Conservation (phyloP, 305 asterid genomes). For the Petunia hybrid region DNA sequence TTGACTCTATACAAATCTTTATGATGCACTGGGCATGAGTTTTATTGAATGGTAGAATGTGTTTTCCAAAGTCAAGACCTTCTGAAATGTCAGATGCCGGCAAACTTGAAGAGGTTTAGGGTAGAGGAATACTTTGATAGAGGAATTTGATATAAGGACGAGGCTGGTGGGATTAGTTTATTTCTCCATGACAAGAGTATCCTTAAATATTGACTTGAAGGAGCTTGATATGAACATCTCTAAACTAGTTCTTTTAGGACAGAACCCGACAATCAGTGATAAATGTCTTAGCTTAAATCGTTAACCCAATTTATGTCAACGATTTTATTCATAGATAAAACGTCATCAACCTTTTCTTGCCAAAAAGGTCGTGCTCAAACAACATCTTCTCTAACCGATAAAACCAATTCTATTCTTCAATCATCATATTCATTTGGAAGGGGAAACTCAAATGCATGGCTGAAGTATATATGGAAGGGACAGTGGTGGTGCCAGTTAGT, state of each 20-base stretch:
- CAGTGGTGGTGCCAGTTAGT: not conserved
- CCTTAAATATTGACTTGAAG: not conserved
- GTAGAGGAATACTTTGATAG: not conserved
- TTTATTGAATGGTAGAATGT: not conserved
- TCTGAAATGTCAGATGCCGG: not conserved
- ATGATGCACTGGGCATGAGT: not conserved
- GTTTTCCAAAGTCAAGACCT: not conserved
- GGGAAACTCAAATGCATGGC: not conserved
- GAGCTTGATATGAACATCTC: not conserved
- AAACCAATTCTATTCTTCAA: not conserved
- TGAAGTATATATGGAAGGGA: not conserved
- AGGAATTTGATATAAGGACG: not conserved
- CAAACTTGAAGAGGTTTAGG: not conserved
- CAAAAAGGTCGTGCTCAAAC: not conserved
- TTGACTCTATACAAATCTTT: too few species aligned
- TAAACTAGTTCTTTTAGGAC: not conserved
- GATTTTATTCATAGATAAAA: not conserved
- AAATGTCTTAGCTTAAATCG: not conserved
- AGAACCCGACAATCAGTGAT: not conserved
- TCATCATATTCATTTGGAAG: constrained; percentile 19
- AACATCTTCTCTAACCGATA: not conserved
- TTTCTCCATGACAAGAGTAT: not conserved
- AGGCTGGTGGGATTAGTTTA: not conserved
- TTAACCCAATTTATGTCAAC: not conserved
- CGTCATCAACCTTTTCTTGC: not conserved